phyloP scores from a whole-genome alignment of 805 yeast species.

The Candida golubevii region DNA sequence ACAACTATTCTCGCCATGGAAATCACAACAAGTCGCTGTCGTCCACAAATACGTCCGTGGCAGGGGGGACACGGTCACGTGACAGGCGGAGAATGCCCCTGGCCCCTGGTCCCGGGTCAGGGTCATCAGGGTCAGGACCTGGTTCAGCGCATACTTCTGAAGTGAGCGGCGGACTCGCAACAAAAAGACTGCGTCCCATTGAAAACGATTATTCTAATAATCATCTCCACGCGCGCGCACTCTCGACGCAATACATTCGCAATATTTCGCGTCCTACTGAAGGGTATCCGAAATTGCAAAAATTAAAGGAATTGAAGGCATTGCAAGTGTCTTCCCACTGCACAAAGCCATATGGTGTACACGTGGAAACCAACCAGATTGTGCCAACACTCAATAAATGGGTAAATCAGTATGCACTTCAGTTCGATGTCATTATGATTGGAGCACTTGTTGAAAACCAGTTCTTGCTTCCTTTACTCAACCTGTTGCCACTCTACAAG shows the following conservation, averaged over 20 bases:
- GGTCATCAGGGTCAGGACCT: background rate
- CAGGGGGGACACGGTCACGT: constrained; percentile 6
- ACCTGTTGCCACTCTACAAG: constrained; percentile 64
- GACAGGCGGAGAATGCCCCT: constrained; percentile 10
- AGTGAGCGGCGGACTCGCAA: background rate
- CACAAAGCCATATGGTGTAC: constrained; percentile 61
- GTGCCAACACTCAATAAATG: constrained; percentile 55
- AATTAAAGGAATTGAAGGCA: constrained; percentile 60
- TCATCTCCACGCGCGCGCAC: constrained; percentile 56
- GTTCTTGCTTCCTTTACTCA: constrained; percentile 56
- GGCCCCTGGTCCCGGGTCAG: background rate
- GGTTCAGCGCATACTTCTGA: constrained; percentile 7
- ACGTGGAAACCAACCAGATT: constrained; percentile 51
- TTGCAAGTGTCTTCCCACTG: constrained; percentile 52
- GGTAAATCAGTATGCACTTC: constrained; percentile 53
- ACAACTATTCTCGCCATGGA: constrained; percentile 17
- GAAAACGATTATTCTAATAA: constrained; percentile 74
- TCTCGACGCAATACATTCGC: constrained; percentile 62
- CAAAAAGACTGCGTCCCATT: constrained; percentile 10
- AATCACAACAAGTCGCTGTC: constrained; percentile 7
- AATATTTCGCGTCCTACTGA: constrained; percentile 64
- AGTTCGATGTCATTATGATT: constrained; percentile 88
- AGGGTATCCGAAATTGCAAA: constrained; percentile 83
- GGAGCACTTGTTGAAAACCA: constrained; percentile 80
- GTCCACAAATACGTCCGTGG: constrained; percentile 7